These are phyloP conservation scores for Prunus armeniaca DNA, from an alignment of 306 rosid genomes.

Conservation along the genomic window DNA sequence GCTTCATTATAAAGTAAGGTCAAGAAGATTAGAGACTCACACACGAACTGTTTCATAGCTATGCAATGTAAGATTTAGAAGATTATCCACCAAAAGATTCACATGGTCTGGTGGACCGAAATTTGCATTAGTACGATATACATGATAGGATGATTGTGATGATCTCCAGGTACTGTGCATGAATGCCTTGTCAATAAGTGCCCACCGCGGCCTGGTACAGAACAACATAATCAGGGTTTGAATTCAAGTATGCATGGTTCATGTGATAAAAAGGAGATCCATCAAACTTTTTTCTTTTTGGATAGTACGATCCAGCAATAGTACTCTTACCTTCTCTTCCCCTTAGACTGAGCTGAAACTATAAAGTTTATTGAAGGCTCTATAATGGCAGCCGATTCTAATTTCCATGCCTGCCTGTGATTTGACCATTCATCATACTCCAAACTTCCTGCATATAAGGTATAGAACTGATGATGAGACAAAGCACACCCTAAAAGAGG, in stretches of 20 bases:
- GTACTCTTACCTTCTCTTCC: conserved; percentile 72
- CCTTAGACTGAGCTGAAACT: conserved; percentile 75
- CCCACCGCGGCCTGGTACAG: conserved; percentile 90
- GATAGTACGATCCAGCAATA: conserved; percentile 1
- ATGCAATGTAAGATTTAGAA: conserved; percentile 69
- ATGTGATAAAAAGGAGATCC: conserved; percentile 18
- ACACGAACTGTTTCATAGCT: conserved; percentile 93
- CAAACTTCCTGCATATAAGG: conserved; percentile 62
- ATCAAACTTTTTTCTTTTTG: not conserved
- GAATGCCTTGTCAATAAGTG: conserved; percentile 96
- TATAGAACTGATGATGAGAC: conserved; percentile 14
- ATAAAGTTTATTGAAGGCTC: conserved; percentile 92
- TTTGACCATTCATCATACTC: conserved; percentile 97
- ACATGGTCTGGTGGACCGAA: conserved; percentile 70
- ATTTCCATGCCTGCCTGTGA: conserved; percentile 99
- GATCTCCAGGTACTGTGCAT: conserved; percentile 99
- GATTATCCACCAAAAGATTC: conserved; percentile 80
- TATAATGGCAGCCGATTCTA: conserved; percentile 90
- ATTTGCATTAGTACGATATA: conserved; percentile 70
- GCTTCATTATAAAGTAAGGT: conserved; percentile 14
- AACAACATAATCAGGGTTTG: conserved; percentile 16
- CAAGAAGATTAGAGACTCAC: conserved; percentile 55
- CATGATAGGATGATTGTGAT: conserved; percentile 92
- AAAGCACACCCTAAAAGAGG: conserved; percentile 7
- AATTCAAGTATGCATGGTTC: conserved; percentile 15